Evolutionary conservation across 2,329 filamentous ascomycete species (phyloP), one percentile per base, ranked within the genome.

Genomic region (Exophiala sp.): DNA sequence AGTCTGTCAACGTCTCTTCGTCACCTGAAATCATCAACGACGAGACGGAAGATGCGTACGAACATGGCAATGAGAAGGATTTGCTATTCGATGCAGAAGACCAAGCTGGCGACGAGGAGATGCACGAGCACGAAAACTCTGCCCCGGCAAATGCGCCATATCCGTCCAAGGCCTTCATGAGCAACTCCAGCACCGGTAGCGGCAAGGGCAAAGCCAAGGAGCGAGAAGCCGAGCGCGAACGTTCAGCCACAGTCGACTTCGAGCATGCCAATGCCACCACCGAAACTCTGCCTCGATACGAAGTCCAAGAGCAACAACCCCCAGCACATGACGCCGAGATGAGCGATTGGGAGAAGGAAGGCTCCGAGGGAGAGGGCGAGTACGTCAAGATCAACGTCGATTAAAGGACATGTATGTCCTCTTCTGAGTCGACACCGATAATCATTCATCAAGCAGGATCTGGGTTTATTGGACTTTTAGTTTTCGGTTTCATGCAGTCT

Each of bases 381-480:
- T 75, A 85, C 55, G 78, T 75, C 65, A 80, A 79, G 68, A 77
- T 85, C 38, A 80, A 85, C 52, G 79, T 85, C 57, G 70, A 79
- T 63, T 81, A 71, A 55, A 35, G 7, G 20, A 42, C 40, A 21
- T 29, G 7, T 5, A 29, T 29, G 24, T 29, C 24, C 24, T 8
- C 24, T 29, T 29, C 24, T 29, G 24, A 29, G 24, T 29, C 24
- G 24, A 29, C 24, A 29, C 4, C 24, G 24, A 8, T 8, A 3
- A 29, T 29, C 7, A 29, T 29, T 5, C 24, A 29, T 5, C 24
- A 29, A 29, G 24, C 5, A 29, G 7, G 5, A 29, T 29, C 7
- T 29, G 24, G 5, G 1, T 29, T 29, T 18, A 18, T 18, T 29
- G 2, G 3, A 8, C 24, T 8, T 8, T 29, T 29, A 8, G 7